phyloP scores from a whole-genome alignment of 352 stramenopile genomes.

The Globisporangium heterothallicum region DNA sequence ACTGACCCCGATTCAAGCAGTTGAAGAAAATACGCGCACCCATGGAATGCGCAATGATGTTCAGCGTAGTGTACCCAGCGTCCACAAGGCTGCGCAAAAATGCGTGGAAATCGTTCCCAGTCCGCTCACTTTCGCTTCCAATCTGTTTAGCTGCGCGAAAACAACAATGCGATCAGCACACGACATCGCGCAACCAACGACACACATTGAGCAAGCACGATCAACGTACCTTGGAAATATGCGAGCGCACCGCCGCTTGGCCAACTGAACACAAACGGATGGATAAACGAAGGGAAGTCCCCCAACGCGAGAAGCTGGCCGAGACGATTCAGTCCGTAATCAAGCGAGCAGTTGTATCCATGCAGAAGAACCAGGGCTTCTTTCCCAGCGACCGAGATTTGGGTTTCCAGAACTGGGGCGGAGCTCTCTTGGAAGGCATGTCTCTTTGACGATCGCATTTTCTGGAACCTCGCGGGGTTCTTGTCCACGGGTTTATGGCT shows the following conservation, averaged over 20 bases:
- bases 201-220: conserved; percentile 3
- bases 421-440: conserved; percentile 20
- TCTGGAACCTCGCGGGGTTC: conserved; percentile 1
- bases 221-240: conserved; percentile 23
- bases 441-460: conserved; percentile 15
- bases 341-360: conserved; percentile 32
- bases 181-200: neutral
- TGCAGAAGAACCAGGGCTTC: conserved; percentile 32
- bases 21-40: conserved; percentile 56
- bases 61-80: conserved; percentile 52
- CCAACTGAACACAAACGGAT: conserved; percentile 44
- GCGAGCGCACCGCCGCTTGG: conserved; percentile 26
- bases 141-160: conserved; percentile 22
- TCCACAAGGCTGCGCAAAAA: conserved; percentile 63
- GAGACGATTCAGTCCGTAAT: conserved; percentile 26
- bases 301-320: conserved; percentile 28
- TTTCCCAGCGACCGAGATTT: neutral
- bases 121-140: conserved; percentile 40
- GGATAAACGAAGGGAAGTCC: conserved; percentile 30
- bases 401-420: conserved; percentile 10
- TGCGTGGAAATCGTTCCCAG: conserved; percentile 29
- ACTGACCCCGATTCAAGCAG: conserved; percentile 31
- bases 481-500: conserved; percentile 19
- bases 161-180: neutral
- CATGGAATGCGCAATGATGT: conserved; percentile 68